Base-by-base conservation (phyloP, 208 protist genomes). In the Wallacemonas sp. region DNA sequence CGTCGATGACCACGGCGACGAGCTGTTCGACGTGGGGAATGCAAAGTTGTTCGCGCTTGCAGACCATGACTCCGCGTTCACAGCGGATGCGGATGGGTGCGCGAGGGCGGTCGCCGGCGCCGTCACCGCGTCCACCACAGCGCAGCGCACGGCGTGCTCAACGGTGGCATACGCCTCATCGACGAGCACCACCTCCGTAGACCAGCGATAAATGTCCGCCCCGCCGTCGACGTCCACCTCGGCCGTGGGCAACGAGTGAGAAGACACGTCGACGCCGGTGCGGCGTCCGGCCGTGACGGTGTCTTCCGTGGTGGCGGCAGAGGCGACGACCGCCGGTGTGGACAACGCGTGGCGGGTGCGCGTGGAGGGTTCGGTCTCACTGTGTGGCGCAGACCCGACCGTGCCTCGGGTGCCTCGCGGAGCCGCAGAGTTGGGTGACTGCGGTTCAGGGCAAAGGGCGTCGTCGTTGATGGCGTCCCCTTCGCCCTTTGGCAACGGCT, bases 161-260 rank as follows among this genome's bases (percentile, higher is more conserved):
- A 91, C 70, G 0, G 58, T 52, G 4, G 30, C 38, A 50, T 81
- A 73, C 10, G 78, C 54, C 32, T 79, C 76, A 21, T 87, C 85
- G 0, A 74, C 55, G 32, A 91, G 78, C 36, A 91, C 42, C 29
- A 91, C 68, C 36, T 87, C 71, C 30, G 78, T 68, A 21, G 76
- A 76, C 78, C 78, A 87, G 27, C 80, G 73, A 6, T 81, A 54
- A 3, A 74, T 54, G 42, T 82, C 76, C 10, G 57, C n/a, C 13
- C 50, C 44, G 58, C 46, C 63, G 30, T 44, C 38, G n/a, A 50
- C 36, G 37, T 30, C 42, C 17, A 38, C 30, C 27, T 15, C 34
- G 36, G 15, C 30, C 15, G 22, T 33, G 19, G 73, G 68, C 2
- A 55, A 42, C 27, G 73, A 3, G 29, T 34, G 5, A 21, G 37